phyloP scores from a whole-genome alignment of 176 grass and related monocot genomes.

The Thalia dealbata region DNA sequence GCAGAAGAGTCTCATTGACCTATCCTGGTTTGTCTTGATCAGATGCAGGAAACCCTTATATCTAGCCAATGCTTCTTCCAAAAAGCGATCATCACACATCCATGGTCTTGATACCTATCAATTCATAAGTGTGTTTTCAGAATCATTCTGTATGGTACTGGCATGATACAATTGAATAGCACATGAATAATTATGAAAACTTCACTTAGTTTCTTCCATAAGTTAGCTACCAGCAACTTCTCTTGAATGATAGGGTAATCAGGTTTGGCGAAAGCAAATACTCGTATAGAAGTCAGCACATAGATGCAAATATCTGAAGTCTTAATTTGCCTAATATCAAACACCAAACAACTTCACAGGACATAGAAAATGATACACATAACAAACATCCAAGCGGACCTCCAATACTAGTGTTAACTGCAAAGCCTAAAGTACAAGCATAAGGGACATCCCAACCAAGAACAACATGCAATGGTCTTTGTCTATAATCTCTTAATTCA shows the following conservation, averaged over 20 bases:
- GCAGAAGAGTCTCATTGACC: constrained; percentile 51
- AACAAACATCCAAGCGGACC: too few relatives aligned
- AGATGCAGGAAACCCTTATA: constrained; percentile 86
- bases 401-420: too few relatives aligned
- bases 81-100: constrained; percentile 41
- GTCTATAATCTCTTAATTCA: too few relatives aligned
- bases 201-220: too few relatives aligned
- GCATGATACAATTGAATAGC: background rate
- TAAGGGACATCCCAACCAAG: too few relatives aligned
- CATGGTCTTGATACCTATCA: constrained; percentile 55
- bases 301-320: background rate
- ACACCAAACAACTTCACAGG: too few relatives aligned
- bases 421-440: too few relatives aligned
- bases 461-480: too few relatives aligned
- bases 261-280: background rate
- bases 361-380: too few relatives aligned
- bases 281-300: background rate
- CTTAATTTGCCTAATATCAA: too few relatives aligned
- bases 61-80: constrained; percentile 67
- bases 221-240: background rate
- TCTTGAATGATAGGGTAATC: background rate
- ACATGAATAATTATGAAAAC: background rate
- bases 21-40: constrained; percentile 77
- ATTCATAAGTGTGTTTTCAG: constrained; percentile 11
- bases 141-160: background rate